These are phyloP conservation scores for Lactifluus piperatus DNA, from an alignment of 768 basidiomycete species.

Conservation along the genomic window DNA sequence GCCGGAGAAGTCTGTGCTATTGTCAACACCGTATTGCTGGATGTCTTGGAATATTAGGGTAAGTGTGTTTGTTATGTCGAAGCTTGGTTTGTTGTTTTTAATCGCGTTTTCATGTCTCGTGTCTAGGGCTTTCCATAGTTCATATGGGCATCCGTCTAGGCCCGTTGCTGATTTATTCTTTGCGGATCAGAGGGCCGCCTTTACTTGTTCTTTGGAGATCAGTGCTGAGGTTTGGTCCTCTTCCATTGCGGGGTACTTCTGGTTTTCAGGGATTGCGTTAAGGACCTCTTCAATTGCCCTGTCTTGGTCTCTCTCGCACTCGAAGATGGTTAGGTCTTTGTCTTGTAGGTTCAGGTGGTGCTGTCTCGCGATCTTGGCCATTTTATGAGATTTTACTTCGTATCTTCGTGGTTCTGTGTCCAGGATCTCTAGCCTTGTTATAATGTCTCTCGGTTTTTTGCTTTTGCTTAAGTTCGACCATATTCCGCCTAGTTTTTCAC, in stretches of 20 bases:
- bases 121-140: conserved; percentile 4
- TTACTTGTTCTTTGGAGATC: too few species aligned
- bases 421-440: not conserved
- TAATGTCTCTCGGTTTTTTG: not conserved
- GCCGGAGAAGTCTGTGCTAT: too few species aligned
- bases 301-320: too few species aligned
- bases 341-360: too few species aligned
- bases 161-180: not conserved
- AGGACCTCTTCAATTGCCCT: too few species aligned
- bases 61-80: not conserved
- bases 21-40: too few species aligned
- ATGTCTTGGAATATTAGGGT: not conserved
- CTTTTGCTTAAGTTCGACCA: not conserved
- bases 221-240: too few species aligned
- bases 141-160: conserved; percentile 7
- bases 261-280: too few species aligned
- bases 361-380: too few species aligned
- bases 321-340: too few species aligned
- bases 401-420: not conserved
- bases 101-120: not conserved
- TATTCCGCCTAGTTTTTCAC: not conserved
- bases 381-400: too few species aligned
- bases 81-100: not conserved
- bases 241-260: too few species aligned
- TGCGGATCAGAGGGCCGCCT: not conserved